Evolutionary conservation across 2,329 filamentous ascomycete genomes (phyloP).

Genomic region (Aspergillus pseudoglaucus): DNA sequence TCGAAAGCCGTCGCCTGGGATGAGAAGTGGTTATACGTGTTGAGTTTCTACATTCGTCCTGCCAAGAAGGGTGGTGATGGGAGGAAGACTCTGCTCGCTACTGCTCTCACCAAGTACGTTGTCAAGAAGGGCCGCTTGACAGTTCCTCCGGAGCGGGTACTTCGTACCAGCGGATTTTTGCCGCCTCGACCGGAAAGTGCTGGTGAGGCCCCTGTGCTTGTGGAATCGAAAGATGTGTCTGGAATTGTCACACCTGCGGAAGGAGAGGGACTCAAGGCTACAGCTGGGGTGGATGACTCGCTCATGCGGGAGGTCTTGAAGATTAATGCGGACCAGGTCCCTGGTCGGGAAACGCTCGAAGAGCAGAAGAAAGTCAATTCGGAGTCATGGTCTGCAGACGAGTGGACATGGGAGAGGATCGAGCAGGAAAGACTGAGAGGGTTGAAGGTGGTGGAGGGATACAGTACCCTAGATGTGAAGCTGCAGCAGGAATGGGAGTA

Average conservation of each 20-base stretch:
- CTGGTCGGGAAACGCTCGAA: slow-evolving; percentile 21
- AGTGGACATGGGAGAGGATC: slow-evolving; percentile 57
- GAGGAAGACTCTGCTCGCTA: slow-evolving; percentile 59
- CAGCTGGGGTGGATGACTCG: slow-evolving; percentile 28
- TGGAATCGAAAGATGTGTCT: slow-evolving; percentile 19
- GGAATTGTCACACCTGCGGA: slow-evolving; percentile 26
- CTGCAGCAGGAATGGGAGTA: slow-evolving; percentile 45
- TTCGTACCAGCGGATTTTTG: slow-evolving; percentile 66
- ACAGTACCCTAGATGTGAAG: slow-evolving; percentile 46
- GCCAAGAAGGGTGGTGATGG: slow-evolving; percentile 42
- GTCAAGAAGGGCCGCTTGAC: slow-evolving; percentile 78
- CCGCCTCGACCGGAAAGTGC: slow-evolving; percentile 62
- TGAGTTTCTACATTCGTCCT: slow-evolving; percentile 63
- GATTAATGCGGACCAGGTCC: slow-evolving; percentile 23
- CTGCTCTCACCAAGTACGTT: slow-evolving; percentile 72
- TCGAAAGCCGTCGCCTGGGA: slow-evolving; percentile 67
- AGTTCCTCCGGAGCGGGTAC: slow-evolving; percentile 69
- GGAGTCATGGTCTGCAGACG: slow-evolving; percentile 29
- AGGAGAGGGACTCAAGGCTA: slow-evolving; percentile 23
- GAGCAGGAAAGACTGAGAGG: slow-evolving; percentile 53
- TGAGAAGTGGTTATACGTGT: slow-evolving; percentile 72
- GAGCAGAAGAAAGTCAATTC: slow-evolving; percentile 26
- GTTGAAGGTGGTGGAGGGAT: slow-evolving; percentile 49
- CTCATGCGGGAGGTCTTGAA: slow-evolving; percentile 32
- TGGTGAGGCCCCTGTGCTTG: slow-evolving; percentile 12